These are phyloP conservation scores for Naganishia friedmannii DNA, from an alignment of 768 basidiomycete species.

Conservation along the genomic window DNA sequence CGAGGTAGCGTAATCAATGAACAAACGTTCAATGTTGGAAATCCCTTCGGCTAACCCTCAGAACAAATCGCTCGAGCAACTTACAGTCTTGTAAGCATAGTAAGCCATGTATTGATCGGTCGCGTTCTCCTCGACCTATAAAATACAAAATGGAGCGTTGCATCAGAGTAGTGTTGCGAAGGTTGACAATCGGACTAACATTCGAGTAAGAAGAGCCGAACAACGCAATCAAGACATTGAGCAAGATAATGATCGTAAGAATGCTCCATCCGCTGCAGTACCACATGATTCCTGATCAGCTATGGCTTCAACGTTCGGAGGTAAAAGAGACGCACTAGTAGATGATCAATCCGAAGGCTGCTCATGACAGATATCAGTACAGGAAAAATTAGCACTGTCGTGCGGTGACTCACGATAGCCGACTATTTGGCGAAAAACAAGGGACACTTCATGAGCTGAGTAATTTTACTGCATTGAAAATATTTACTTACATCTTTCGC, in stretches of 20 bases:
- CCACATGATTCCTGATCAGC: background rate
- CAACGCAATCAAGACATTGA: conserved; percentile 92
- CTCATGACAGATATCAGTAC: background rate
- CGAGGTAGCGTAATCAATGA: too few species aligned
- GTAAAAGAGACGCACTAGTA: conserved; percentile 66
- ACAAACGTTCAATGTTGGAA: too few species aligned
- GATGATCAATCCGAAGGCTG: conserved; percentile 61
- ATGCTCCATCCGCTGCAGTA: conserved; percentile 67
- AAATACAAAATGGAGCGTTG: background rate
- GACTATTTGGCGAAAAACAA: conserved; percentile 26
- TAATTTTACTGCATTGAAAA: background rate
- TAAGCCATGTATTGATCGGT: conserved; percentile 87
- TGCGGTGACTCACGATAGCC: conserved; percentile 47
- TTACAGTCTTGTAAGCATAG: conserved; percentile 80
- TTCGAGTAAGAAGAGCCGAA: conserved; percentile 59
- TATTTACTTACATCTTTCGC: conserved; percentile 37
- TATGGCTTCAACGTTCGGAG: background rate
- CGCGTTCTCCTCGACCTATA: conserved; percentile 59
- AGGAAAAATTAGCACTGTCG: too few species aligned
- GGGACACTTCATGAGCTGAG: background rate
- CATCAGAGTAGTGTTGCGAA: too few species aligned
- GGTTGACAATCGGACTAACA: background rate
- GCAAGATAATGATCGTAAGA: conserved; percentile 73
- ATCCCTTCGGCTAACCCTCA: too few species aligned
- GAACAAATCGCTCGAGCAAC: background rate